Evolutionary conservation across 345 rosid genomes (phyloP).

Genomic region (Rhizophora mangle): DNA sequence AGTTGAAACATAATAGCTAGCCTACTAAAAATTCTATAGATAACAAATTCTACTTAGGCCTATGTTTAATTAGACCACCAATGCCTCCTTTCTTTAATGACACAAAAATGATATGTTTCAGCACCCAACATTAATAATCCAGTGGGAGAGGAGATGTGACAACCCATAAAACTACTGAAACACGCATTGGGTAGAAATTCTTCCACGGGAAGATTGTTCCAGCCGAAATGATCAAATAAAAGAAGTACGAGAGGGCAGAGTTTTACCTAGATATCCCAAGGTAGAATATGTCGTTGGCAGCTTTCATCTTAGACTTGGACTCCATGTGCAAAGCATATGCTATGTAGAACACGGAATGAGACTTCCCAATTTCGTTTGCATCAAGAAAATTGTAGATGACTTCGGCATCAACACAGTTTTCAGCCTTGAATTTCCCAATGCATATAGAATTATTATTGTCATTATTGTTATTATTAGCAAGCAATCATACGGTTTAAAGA

Average conservation of each 20-base stretch:
- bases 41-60: too few relatives aligned
- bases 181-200: background rate
- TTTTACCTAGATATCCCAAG: conserved; percentile 67
- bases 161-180: background rate
- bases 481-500: background rate
- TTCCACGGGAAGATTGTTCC: background rate
- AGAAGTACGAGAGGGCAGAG: background rate
- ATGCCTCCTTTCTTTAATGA: background rate
- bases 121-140: background rate
- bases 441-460: too few relatives aligned
- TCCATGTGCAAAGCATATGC: conserved; percentile 77
- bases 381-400: conserved; percentile 76
- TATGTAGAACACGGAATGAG: conserved; percentile 57
- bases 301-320: conserved; percentile 64
- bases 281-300: conserved; percentile 69
- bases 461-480: background rate
- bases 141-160: background rate
- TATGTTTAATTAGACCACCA: background rate
- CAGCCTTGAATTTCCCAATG: conserved; percentile 48
- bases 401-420: conserved; percentile 71
- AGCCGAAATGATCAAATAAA: too few relatives aligned
- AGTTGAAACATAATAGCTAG: too few relatives aligned
- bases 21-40: too few relatives aligned
- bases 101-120: too few relatives aligned
- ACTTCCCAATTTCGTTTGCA: conserved; percentile 72